Percentiles rank a stretch among this genome's conserved stretches.
These are phyloP conservation scores for Fusarium oxysporum DNA, from an alignment of 2,329 filamentous ascomycete genomes.

Conservation along the genomic window DNA sequence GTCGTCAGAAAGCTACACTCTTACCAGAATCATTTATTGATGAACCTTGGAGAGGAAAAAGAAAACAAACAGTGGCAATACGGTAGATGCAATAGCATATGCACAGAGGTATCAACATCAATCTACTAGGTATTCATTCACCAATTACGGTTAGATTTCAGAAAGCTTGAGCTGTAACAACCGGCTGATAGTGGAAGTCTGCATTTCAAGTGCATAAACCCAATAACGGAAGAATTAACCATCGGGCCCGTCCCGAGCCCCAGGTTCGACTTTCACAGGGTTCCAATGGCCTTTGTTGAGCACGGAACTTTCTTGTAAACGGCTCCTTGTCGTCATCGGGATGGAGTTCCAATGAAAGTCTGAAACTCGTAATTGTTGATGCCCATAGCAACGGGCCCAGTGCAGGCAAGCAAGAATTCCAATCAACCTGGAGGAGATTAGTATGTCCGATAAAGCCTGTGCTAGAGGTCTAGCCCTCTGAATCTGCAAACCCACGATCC, in stretches of 20 bases:
- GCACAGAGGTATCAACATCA: not conserved
- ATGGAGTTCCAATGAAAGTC: slow-evolving; percentile 15
- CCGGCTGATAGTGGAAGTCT: not conserved
- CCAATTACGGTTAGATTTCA: not conserved
- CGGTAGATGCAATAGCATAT: not conserved
- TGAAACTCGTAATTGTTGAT: slow-evolving; percentile 29
- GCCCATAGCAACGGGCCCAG: slow-evolving; percentile 26
- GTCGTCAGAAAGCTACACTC: not conserved
- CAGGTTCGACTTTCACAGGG: not conserved
- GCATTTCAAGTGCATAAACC: slow-evolving; percentile 14
- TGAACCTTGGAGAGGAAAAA: not conserved
- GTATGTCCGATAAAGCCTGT: slow-evolving; percentile 13
- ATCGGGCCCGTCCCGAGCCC: slow-evolving; percentile 4
- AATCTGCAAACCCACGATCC: slow-evolving; percentile 13
- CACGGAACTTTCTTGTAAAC: slow-evolving; percentile 7
- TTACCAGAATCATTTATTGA: not conserved
- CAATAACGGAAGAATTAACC: slow-evolving; percentile 30
- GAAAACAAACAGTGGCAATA: not conserved
- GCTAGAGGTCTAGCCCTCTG: not conserved
- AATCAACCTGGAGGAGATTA: slow-evolving; percentile 43
- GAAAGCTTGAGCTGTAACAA: not conserved
- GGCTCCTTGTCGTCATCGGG: slow-evolving; percentile 18
- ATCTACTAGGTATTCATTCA: not conserved
- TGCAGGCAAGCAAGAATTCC: slow-evolving; percentile 34
- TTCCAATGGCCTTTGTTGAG: not conserved